Base-by-base conservation (phyloP, 352 stramenopile genomes). In the Phytophthora macrochlamydospora region DNA sequence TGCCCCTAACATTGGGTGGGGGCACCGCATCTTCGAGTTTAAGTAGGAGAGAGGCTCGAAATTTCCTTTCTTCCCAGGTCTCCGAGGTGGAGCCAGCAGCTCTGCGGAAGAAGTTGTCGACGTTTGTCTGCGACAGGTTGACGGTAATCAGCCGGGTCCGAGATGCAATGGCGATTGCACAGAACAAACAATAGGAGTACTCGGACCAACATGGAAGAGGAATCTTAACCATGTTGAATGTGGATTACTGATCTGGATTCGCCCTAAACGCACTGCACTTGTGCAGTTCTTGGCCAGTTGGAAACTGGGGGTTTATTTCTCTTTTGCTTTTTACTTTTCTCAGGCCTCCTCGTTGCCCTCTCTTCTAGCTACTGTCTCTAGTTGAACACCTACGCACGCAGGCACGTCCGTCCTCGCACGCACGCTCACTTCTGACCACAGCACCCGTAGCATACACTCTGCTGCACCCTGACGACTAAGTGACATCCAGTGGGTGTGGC, bases 1-100 rank as follows among this genome's bases (percentile, higher is more conserved):
- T 70, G 18, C 69, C 63, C 30, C n/a, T 65, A 13, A 49, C n/a
- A 30, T 30, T 63, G 18, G 6, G 35, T 11, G 35, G 35, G 9
- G 6, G 6, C 35, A 11, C 6, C 35, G 6, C 6, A 11, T 4
- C 35, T 40, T 40, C 35, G 6, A 11, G 6, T 11, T 42, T 40
- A 40, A 40, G 35, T 40, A 24, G 35, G 9, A 11, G 35, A 11
- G 35, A 40, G 35, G 6, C 12, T 48, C 3, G 51, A 28, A 49
- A 48, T 11, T 18, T 9, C 2, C 18, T 57, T 48, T 49, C 7
- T 18, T 57, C 37, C 35, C 51, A 48, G n/a, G n/a, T 57, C 7
- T 48, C 14, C 5, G 24, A 9, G 4, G 5, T 48, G 51, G 37
- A 6, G 37, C 35, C 33, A 35, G 18, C 37, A 32, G 35, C 28